A percentile compares a stretch with the other conserved stretches of the same genome.
phyloP scores from a whole-genome alignment of 768 basidiomycete genomes.

The Lentinula sp. region DNA sequence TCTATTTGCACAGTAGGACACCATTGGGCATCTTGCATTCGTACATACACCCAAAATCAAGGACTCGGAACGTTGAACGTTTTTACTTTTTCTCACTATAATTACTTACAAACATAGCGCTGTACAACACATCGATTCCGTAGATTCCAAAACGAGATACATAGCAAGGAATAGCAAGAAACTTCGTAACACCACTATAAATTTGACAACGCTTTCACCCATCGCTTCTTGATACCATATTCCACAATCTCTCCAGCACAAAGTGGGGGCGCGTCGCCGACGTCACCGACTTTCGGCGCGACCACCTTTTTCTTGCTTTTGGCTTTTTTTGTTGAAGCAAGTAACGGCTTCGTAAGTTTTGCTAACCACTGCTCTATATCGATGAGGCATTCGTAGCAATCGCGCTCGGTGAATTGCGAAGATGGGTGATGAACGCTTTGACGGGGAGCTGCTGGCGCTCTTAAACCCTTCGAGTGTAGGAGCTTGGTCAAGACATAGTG shows the following conservation, averaged over 20 bases:
- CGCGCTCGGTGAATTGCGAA: slow-evolving; percentile 49
- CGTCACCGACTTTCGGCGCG: slow-evolving; percentile 11
- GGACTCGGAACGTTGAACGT: background rate
- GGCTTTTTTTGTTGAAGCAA: slow-evolving; percentile 26
- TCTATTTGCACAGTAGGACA: background rate
- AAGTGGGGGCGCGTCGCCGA: slow-evolving; percentile 23
- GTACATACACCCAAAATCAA: background rate
- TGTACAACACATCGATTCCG: background rate
- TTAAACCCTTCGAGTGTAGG: slow-evolving; percentile 62
- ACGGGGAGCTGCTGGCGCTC: slow-evolving; percentile 39
- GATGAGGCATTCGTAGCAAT: slow-evolving; percentile 63
- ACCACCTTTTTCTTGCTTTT: slow-evolving; percentile 20
- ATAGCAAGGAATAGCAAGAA: background rate
- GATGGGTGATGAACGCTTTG: slow-evolving; percentile 19
- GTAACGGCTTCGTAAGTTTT: slow-evolving; percentile 33
- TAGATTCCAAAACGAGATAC: background rate
- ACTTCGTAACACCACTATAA: background rate
- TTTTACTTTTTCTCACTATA: background rate
- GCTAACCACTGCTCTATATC: slow-evolving; percentile 61
- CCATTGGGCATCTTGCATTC: background rate
- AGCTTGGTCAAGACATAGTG: slow-evolving; percentile 79
- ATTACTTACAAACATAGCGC: background rate
- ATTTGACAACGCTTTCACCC: slow-evolving; percentile 34
- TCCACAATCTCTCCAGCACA: slow-evolving; percentile 60
- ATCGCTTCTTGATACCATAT: slow-evolving; percentile 56